A percentile compares a stretch with the other conserved stretches of the same genome.
These are phyloP conservation scores for Phascolomyces articulosus DNA, from an alignment of 371 early-diverging fungal species.

Conservation along the genomic window DNA sequence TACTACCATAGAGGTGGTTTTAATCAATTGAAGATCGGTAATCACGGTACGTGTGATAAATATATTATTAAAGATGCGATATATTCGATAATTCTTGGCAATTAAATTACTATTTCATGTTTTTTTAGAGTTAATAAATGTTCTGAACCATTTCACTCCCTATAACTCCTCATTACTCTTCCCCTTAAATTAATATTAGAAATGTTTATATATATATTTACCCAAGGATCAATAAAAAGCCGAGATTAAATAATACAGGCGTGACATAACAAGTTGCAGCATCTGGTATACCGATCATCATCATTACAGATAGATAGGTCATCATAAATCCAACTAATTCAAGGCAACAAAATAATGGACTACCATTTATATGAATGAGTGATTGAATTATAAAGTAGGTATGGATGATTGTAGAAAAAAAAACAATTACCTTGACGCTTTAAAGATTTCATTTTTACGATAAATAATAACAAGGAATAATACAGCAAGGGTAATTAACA, in stretches of 20 bases:
- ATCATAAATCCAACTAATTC: conserved; percentile 60
- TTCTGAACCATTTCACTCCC: not conserved
- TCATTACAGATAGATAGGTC: conserved; percentile 50
- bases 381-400: not conserved
- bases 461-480: conserved; percentile 38
- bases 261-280: conserved; percentile 43
- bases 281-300: conserved; percentile 58
- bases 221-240: conserved; percentile 59
- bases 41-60: conserved; percentile 63
- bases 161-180: not conserved
- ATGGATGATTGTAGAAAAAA: too few relatives aligned
- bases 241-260: conserved; percentile 55
- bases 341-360: conserved; percentile 62
- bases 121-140: not conserved
- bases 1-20: conserved; percentile 50
- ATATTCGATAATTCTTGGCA: conserved; percentile 65
- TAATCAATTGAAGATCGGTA: conserved; percentile 55
- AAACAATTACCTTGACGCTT: conserved; percentile 61
- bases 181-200: too few relatives aligned
- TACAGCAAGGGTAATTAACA: conserved; percentile 33
- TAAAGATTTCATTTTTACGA: conserved; percentile 56
- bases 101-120: conserved; percentile 54
- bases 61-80: conserved; percentile 64
- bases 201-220: conserved; percentile 13
- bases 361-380: conserved; percentile 12